Evolutionary conservation across 2,329 filamentous ascomycete genomes (phyloP).

Genomic region (Fusarium sp.): DNA sequence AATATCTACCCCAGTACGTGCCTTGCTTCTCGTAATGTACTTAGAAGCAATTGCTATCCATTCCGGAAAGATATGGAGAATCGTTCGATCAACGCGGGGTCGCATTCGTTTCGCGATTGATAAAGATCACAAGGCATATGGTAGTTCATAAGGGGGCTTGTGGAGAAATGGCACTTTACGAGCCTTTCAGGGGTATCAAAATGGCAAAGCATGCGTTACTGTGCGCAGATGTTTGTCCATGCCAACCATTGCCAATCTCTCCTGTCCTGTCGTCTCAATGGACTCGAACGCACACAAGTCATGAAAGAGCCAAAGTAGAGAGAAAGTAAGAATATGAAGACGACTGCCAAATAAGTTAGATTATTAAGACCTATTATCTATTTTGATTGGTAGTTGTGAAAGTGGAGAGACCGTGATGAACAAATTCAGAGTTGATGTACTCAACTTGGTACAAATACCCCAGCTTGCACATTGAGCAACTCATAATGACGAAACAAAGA

Average conservation of each 20-base stretch:
- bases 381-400: too few relatives aligned
- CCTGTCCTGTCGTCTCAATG: neutral
- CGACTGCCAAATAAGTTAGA: neutral
- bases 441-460: too few relatives aligned
- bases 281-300: neutral
- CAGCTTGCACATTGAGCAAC: too few relatives aligned
- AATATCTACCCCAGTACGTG: neutral
- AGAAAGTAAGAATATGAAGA: neutral
- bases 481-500: too few relatives aligned
- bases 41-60: neutral
- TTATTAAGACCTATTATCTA: too few relatives aligned
- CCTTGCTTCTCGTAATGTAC: neutral
- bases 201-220: too few relatives aligned
- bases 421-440: too few relatives aligned
- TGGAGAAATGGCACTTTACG: neutral
- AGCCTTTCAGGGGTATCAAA: too few relatives aligned
- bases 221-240: accelerated
- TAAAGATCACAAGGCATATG: neutral
- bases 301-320: neutral
- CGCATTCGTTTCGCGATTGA: neutral
- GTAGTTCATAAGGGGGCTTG: neutral
- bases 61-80: neutral
- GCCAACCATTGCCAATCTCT: neutral
- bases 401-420: too few relatives aligned
- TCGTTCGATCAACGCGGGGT: neutral